Conservation (phyloP, 768 basidiomycete species). For the Psilocybe sp. region DNA sequence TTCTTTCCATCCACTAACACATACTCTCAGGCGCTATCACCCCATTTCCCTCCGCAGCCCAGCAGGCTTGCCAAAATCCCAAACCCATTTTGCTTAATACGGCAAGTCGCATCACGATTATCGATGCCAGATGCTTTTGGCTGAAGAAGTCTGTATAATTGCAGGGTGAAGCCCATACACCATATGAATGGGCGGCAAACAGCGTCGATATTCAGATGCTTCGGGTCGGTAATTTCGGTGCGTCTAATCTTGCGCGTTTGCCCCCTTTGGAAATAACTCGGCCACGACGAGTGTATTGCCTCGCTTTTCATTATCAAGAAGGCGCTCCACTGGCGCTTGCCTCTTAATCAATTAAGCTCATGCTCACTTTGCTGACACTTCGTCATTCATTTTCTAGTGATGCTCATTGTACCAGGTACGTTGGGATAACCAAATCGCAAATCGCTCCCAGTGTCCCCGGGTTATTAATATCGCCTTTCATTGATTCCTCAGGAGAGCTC, state of each 20-base stretch:
- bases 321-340: slow-evolving; percentile 1
- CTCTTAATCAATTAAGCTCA: background rate
- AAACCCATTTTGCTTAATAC: slow-evolving; percentile 81
- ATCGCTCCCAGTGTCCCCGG: background rate
- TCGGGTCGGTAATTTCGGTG: slow-evolving; percentile 68
- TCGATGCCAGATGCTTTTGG: slow-evolving; percentile 4
- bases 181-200: slow-evolving; percentile 74
- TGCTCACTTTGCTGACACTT: slow-evolving; percentile 2
- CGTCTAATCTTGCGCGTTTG: slow-evolving; percentile 16
- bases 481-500: slow-evolving; percentile 48
- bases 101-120: slow-evolving; percentile 32
- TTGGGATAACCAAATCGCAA: background rate
- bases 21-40: slow-evolving; percentile 58
- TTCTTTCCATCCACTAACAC: background rate
- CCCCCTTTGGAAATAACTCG: background rate
- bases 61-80: slow-evolving; percentile 69
- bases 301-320: background rate
- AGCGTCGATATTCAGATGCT: slow-evolving; percentile 78
- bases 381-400: slow-evolving; percentile 34
- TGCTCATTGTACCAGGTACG: slow-evolving; percentile 68
- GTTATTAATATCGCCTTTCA: slow-evolving; percentile 7
- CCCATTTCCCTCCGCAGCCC: slow-evolving; percentile 56
- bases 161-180: slow-evolving; percentile 61
- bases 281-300: slow-evolving; percentile 4
- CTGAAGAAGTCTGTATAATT: slow-evolving; percentile 10